These are phyloP conservation scores for Lactifluus piperatus DNA, from an alignment of 768 basidiomycete species.

Conservation along the genomic window DNA sequence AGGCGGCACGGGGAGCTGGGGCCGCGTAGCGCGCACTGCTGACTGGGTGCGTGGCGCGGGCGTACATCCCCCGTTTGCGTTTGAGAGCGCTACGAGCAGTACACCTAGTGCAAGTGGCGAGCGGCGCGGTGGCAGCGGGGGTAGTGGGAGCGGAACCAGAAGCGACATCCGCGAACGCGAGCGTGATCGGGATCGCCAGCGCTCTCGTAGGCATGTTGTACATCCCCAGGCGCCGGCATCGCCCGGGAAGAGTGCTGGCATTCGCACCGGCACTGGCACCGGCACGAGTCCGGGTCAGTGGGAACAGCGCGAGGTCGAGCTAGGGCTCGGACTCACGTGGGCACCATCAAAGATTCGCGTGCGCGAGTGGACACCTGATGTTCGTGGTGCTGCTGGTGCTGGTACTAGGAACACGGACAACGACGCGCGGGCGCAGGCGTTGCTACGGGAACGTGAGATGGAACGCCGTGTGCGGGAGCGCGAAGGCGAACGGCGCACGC, in stretches of 20 bases:
- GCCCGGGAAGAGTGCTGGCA: not conserved
- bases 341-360: slow-evolving; percentile 21
- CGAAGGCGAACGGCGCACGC: slow-evolving; percentile 20
- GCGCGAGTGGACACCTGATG: slow-evolving; percentile 18
- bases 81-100: slow-evolving; percentile 18
- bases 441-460: slow-evolving; percentile 23
- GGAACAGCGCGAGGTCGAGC: slow-evolving; percentile 19
- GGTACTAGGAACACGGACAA: not conserved
- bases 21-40: slow-evolving; percentile 9
- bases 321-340: slow-evolving; percentile 19
- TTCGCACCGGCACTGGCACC: not conserved
- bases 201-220: slow-evolving; percentile 4
- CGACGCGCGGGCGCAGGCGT: slow-evolving; percentile 16
- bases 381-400: not conserved
- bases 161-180: slow-evolving; percentile 13
- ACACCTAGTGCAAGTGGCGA: slow-evolving; percentile 4
- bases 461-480: slow-evolving; percentile 21
- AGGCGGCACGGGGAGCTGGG: slow-evolving; percentile 10
- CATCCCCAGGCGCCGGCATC: not conserved
- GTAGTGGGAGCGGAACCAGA: not conserved
- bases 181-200: slow-evolving; percentile 13
- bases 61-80: slow-evolving; percentile 20
- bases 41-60: slow-evolving; percentile 19
- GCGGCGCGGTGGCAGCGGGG: not conserved
- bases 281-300: slow-evolving; percentile 7